Conservation (phyloP, 2,329 filamentous ascomycete genomes). For the Sphaerulina musiva region DNA sequence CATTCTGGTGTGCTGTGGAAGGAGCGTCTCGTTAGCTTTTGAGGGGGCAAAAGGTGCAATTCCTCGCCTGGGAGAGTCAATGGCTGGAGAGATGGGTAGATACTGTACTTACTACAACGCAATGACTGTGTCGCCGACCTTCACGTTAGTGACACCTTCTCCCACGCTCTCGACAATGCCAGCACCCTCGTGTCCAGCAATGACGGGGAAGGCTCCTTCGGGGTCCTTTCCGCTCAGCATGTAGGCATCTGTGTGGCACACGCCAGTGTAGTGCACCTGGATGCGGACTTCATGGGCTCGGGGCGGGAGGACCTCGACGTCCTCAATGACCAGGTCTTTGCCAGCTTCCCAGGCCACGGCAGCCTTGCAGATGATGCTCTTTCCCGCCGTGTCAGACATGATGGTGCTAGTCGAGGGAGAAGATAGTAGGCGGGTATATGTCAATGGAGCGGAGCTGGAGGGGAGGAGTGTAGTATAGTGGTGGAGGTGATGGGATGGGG, state of each 20-base stretch:
- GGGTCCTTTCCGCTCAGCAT: constrained; percentile 94
- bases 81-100: not conserved
- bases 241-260: constrained; percentile 94
- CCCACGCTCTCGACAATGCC: constrained; percentile 90
- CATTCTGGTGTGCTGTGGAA: constrained; percentile 83
- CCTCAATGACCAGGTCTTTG: constrained; percentile 81
- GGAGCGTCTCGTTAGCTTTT: constrained; percentile 5
- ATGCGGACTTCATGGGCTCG: constrained; percentile 93
- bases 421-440: not conserved
- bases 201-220: constrained; percentile 85
- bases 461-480: not conserved
- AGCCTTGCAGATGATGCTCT: constrained; percentile 87
- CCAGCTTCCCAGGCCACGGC: constrained; percentile 96
- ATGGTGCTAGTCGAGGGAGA: constrained; percentile 16
- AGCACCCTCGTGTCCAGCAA: constrained; percentile 85
- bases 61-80: no score
- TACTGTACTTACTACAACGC: constrained; percentile 67
- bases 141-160: constrained; percentile 90
- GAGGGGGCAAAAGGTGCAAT: no score
- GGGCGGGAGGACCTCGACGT: constrained; percentile 84
- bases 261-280: constrained; percentile 93
- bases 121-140: constrained; percentile 85
- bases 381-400: constrained; percentile 51
- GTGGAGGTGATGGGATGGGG: not conserved
- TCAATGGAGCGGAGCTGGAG: constrained; percentile 1